Base-by-base conservation (phyloP, 2,329 filamentous ascomycete genomes). In the Seiridium unicorne region DNA sequence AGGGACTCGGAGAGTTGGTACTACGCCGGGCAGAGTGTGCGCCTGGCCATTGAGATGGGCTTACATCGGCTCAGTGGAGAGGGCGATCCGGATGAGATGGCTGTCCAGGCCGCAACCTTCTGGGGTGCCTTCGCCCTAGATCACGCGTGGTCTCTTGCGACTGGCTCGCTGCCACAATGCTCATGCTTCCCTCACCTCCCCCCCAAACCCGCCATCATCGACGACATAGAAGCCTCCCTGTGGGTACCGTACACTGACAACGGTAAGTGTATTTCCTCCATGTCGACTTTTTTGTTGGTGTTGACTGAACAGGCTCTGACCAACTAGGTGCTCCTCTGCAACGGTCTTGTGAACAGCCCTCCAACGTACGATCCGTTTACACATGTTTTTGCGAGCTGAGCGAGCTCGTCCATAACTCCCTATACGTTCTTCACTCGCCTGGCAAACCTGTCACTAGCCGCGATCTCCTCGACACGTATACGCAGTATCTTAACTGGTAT, bases 1-100 rank as follows among this genome's bases (percentile, higher is more conserved):
- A 81, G 89, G 40, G 88, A 92, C 67, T 90, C 87, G 36, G 86
- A 89, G 64, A 90, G 89, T 55, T 91, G 89, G 80, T 89, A 85
- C 60, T 89, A 90, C 63, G 85, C 87, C 2, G 89, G 89, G 1
- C 86, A 91, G 70, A 91, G 88, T 67, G 85, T 92, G 60, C 83
- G 88, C 3, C 81, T 92, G 63, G 89, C 88, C 36, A 79, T 92
- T 44, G 90, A 91, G 70, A 86, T 91, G 79, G 88, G 88, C 0
- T 72, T 92, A 51, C 88, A 92, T 69, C 77, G 84, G 5, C 66
- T 83, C 3, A 72, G 75, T 51, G 77, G 78, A 46, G 77, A 79
- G 36, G 75, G 74, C 2, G 81, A 84, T 55, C 76, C 84, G 58
- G 83, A 86, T 61, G 82, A 85, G 64, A 69, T 82, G n/a, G 84